phyloP scores from a whole-genome alignment of 441 rosid genomes.

The Gossypium aridum region DNA sequence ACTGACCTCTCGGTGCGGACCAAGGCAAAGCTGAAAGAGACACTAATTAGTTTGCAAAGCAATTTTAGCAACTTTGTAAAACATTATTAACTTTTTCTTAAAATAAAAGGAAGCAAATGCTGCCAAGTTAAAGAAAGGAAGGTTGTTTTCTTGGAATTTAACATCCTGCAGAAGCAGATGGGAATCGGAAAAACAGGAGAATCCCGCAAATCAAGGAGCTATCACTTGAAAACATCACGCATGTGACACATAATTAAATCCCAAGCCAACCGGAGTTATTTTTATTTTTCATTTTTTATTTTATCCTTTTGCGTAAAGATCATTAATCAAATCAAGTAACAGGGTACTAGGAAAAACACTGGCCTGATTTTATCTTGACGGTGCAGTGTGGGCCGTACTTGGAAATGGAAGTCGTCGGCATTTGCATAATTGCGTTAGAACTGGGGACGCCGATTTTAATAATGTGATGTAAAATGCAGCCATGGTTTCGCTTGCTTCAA shows the following conservation, averaged over 20 bases:
- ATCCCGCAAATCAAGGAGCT: slow-evolving; percentile 8
- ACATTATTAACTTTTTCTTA: neutral
- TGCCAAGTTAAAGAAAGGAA: neutral
- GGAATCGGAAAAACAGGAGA: neutral
- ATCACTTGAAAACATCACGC: neutral
- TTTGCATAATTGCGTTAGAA: neutral
- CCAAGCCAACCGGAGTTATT: neutral
- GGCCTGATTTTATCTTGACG: slow-evolving; percentile 1
- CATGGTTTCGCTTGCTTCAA: neutral
- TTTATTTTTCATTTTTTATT: neutral
- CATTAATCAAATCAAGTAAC: neutral
- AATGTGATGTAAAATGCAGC: neutral
- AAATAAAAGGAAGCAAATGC: neutral
- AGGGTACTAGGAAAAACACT: neutral
- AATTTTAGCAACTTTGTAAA: neutral
- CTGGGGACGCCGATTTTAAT: neutral
- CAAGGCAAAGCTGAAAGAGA: slow-evolving; percentile 17
- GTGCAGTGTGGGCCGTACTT: neutral
- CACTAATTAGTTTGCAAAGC: neutral
- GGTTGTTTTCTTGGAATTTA: neutral
- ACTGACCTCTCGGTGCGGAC: slow-evolving; percentile 15
- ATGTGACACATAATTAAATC: neutral
- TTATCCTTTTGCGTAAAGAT: neutral
- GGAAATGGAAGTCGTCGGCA: neutral
- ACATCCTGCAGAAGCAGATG: neutral